Evolutionary conservation across 805 yeast genomes (phyloP), one percentile per base, ranked within the genome.

Genomic region (Myxozyma vanderwaltii): DNA sequence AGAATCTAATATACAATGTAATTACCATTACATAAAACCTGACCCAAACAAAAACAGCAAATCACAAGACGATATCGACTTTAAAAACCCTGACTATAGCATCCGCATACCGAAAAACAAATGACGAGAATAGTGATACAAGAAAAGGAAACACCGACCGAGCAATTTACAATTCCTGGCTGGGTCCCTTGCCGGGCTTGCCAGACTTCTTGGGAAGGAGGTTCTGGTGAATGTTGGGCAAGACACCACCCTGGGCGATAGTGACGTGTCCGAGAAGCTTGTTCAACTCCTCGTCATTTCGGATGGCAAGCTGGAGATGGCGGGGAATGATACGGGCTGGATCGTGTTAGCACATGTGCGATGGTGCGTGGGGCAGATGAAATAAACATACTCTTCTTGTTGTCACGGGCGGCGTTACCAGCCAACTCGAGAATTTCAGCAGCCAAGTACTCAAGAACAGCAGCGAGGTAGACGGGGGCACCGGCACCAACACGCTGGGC

Each of bases 401-500:
- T 91, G 72, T 92, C 97, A 76, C 92, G 91, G 47, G 98, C 97
- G 38, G 98, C 98, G 74, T 92, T 92, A 77, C 98, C 97, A 59
- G 98, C 97, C 82, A 92, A 81, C 80, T 92, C 98, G 71, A 92
- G 82, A 51, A 92, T 96, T 80, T 92, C 98, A 39, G 98, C 97
- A 55, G 97, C 91, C 72, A 92, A 80, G 78, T 92, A 92, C 77
- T 92, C 98, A 67, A 92, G 83, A 45, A 92, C 98, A 21, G 97
- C 96, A 57, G 97, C 91, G 67, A 92, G 81, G 75, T 92, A 92
- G 67, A 92, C 75, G 81, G 98, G 97, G 73, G 98, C 97, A 86
- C 96, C 97, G 69, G 97, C 91, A 85, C 98, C 97, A 72, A 92
- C 87, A 82, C 98, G 87, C 82, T 91, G 96, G 74, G 97, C 96